Percentiles rank a stretch among this genome's conserved stretches.
Conservation (phyloP, 163 green algal genomes). For the Coccomyxa subellipsoidea region DNA sequence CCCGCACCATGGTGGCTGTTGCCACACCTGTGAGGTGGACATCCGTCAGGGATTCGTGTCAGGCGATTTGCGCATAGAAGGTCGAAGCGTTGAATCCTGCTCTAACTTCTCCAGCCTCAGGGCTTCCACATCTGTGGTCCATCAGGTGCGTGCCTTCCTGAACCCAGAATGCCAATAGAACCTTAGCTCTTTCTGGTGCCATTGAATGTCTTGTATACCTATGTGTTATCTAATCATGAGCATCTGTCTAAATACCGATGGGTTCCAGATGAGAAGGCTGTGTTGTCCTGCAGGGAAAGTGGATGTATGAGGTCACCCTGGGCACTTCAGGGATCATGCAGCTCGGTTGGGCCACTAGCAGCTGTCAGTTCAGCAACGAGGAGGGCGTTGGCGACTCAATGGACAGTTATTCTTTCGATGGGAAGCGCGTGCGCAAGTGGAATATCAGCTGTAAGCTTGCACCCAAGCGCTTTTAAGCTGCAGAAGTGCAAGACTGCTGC, state of each 20-base stretch:
- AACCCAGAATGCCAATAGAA: background rate
- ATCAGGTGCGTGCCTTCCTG: background rate
- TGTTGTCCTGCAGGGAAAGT: slow-evolving; percentile 67
- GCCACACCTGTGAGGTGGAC: background rate
- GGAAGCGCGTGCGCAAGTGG: slow-evolving; percentile 73
- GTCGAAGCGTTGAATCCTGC: slow-evolving; percentile 33
- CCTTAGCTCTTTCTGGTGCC: background rate
- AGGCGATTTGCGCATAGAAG: background rate
- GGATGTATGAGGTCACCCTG: slow-evolving; percentile 89
- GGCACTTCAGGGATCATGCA: slow-evolving; percentile 74
- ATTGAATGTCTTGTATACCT: too few relatives aligned
- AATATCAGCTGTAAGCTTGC: slow-evolving; percentile 26
- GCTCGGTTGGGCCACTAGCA: slow-evolving; percentile 58
- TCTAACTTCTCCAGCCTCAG: slow-evolving; percentile 73
- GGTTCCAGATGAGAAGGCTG: background rate
- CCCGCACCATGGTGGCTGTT: background rate
- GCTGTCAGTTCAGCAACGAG: slow-evolving; percentile 79
- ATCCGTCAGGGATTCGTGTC: background rate
- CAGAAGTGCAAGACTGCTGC: too few relatives aligned
- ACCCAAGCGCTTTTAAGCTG: too few relatives aligned
- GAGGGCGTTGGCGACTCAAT: slow-evolving; percentile 87
- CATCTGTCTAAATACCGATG: too few relatives aligned
- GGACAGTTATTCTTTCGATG: slow-evolving; percentile 87
- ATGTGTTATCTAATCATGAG: too few relatives aligned
- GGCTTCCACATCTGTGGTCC: background rate